Base-by-base conservation (phyloP, 179 eudicot species). In the Spergularia azorica region DNA sequence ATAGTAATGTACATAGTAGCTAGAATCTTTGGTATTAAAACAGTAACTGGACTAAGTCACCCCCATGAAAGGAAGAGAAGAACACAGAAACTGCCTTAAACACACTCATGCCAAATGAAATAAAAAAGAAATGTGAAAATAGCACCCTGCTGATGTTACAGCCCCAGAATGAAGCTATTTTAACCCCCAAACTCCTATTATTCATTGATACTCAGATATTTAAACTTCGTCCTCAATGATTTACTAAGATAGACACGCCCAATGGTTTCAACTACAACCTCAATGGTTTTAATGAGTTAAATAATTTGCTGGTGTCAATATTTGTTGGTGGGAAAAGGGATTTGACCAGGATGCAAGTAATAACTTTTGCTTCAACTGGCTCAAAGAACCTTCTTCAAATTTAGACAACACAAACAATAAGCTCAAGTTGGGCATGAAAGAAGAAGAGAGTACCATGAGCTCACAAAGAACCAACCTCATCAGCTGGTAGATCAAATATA, bases 401-500 rank as follows among this genome's bases (percentile, higher is more conserved):
- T 13, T 17, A 36, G 67, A 43, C 65, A 70, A 46, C 41, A 56
- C 43, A n/a, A 63, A 59, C 13, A 71, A 13, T 36, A 38, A 36
- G 20, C 46, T 15, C 16, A 71, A 71, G 56, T 5, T 32, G 51
- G 43, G 60, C 16, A 57, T 5, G 61, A 56, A 71, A 3, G 63
- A 51, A 26, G 2, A 21, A 14, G 20, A 60, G 51, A 26, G 6
- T 2, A 59, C 39, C 8, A 14, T 26, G 63, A 69, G 71, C 68
- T 73, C 38, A 32, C 8, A 43, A 43, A 11, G 56, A 17, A 59
- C 50, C 46, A 80, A 83, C 98, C 97, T 94, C 98, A 79, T 94
- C 94, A 67, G 89, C 89, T 69, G 83, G 94, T 78, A 92, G 89
- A 75, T 81, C 78, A 86, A 92, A 94, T 65, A 92, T 92, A 54